A percentile compares a stretch with the other conserved stretches of the same genome.
These are phyloP conservation scores for Clitopilus hobsonii DNA, from an alignment of 768 basidiomycete species.

Conservation along the genomic window DNA sequence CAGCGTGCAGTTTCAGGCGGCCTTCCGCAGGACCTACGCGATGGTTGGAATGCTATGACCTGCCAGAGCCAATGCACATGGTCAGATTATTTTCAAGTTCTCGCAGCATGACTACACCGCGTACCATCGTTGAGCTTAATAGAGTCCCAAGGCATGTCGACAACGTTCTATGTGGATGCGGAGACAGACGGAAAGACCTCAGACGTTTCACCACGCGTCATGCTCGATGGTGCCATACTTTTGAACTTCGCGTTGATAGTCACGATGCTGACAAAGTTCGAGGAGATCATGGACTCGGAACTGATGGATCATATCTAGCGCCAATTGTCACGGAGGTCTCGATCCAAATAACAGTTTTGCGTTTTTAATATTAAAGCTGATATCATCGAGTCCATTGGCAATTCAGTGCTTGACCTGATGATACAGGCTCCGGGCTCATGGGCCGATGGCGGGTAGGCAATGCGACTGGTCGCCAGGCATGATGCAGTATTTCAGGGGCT, in stretches of 20 bases:
- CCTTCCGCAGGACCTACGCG: conserved; percentile 21
- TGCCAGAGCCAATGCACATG: conserved; percentile 12
- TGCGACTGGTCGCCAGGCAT: no score
- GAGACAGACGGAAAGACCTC: no score
- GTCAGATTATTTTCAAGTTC: not conserved
- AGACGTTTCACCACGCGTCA: no score
- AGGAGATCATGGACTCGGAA: not conserved
- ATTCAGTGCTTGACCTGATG: no score
- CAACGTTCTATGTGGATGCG: not conserved
- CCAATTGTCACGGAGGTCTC: not conserved
- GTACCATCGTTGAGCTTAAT: conserved; percentile 2
- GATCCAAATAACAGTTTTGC: not conserved
- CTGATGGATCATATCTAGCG: not conserved
- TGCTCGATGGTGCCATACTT: not conserved
- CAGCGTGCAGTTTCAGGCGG: not conserved
- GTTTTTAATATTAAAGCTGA: no score
- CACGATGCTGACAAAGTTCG: not conserved
- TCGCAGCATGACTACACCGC: no score
- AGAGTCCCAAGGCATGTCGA: not conserved
- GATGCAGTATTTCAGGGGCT: no score
- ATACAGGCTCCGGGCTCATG: no score
- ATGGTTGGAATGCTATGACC: conserved; percentile 47
- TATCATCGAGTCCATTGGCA: no score
- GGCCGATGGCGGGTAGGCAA: no score
- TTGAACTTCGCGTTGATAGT: not conserved